These are phyloP conservation scores for Adansonia madagascariensis DNA, from an alignment of 441 rosid species.

Conservation along the genomic window DNA sequence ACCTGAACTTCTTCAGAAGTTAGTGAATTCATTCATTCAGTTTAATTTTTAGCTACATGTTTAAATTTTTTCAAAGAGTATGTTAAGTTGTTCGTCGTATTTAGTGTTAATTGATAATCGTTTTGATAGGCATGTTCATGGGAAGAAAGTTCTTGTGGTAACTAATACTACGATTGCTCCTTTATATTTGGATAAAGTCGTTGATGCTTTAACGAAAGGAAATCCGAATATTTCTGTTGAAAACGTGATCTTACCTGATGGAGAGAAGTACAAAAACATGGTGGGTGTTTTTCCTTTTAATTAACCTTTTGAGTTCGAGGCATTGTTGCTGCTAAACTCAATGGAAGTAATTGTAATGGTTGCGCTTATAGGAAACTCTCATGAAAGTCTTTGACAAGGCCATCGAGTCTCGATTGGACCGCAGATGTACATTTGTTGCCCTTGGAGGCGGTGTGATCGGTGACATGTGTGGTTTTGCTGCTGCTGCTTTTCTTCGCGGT, in stretches of 20 bases:
- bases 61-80: not conserved
- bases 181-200: slow-evolving; percentile 73
- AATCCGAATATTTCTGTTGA: slow-evolving; percentile 86
- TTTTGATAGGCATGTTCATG: slow-evolving; percentile 79
- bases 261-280: slow-evolving; percentile 84
- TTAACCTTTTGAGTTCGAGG: slow-evolving; percentile 1
- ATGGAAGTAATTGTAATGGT: slow-evolving; percentile 13
- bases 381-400: slow-evolving; percentile 97
- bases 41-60: not conserved
- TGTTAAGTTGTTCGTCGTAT: not conserved
- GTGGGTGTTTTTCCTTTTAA: not conserved
- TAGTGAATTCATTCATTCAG: not conserved
- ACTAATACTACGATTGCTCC: slow-evolving; percentile 79
- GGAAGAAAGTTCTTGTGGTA: slow-evolving; percentile 91
- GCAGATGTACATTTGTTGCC: slow-evolving; percentile 85
- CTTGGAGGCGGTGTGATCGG: slow-evolving; percentile 98
- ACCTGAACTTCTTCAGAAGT: slow-evolving; percentile 87
- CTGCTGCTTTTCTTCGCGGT: slow-evolving; percentile 92
- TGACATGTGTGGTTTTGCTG: slow-evolving; percentile 97
- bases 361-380: slow-evolving; percentile 62
- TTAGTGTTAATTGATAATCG: slow-evolving; percentile 9
- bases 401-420: slow-evolving; percentile 81
- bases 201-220: slow-evolving; percentile 75
- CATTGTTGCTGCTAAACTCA: not conserved
- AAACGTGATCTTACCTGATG: slow-evolving; percentile 83